A percentile compares a stretch with the other conserved stretches of the same genome.
Evolutionary conservation across 345 rosid genomes (phyloP).

Genomic region (Acer yangbiense): DNA sequence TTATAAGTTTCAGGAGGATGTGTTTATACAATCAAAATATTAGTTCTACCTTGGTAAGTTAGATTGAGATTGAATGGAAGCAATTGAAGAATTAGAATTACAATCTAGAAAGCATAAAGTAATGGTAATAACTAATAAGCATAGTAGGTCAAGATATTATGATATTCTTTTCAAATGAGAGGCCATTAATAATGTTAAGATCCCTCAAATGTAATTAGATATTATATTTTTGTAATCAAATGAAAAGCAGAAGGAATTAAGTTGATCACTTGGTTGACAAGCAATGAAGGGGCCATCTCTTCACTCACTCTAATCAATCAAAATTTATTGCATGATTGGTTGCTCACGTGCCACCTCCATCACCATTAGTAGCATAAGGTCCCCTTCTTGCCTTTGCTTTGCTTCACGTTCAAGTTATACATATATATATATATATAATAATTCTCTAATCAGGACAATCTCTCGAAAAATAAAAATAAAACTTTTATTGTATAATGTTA

Average conservation of each 20-base stretch:
- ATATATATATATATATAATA: no score
- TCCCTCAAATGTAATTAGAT: not conserved
- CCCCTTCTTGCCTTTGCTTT: slow-evolving; percentile 8
- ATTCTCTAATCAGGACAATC: no score
- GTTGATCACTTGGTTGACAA: slow-evolving; percentile 23
- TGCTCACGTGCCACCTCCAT: slow-evolving; percentile 10
- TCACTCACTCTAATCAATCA: not conserved
- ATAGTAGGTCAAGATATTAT: not conserved
- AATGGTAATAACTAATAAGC: not conserved
- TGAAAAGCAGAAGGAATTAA: not conserved
- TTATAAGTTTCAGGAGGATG: no score
- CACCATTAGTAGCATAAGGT: not conserved
- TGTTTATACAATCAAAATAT: no score
- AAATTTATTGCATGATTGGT: not conserved
- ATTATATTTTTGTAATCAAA: not conserved
- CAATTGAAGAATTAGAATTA: not conserved
- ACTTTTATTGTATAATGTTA: no score
- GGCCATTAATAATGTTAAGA: not conserved
- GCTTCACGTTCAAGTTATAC: slow-evolving; percentile 7
- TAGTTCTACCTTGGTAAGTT: no score
- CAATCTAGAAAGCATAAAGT: not conserved
- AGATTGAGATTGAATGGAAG: not conserved
- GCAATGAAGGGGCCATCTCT: not conserved
- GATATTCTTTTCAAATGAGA: not conserved
- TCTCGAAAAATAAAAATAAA: no score